Evolutionary conservation across 148 eudicot genomes (phyloP).

Genomic region (Fagopyrum esculentum): DNA sequence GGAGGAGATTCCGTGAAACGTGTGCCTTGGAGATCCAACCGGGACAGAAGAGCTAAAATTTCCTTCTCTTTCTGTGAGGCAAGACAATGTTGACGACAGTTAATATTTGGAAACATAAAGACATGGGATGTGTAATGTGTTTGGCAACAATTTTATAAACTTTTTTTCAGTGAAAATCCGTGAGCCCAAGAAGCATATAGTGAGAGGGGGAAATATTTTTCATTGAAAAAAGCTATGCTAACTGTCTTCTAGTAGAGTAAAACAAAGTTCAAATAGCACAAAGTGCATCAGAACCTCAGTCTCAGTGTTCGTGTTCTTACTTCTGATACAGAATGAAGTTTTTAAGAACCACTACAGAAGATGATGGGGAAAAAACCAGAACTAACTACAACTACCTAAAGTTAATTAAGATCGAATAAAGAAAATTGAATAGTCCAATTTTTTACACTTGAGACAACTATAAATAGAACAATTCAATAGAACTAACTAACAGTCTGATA

Average conservation of each 20-base stretch:
- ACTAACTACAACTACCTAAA: neutral
- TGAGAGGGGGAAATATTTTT: neutral
- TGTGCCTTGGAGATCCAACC: constrained; percentile 65
- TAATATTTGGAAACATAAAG: neutral
- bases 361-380: neutral
- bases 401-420: neutral
- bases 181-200: too few species aligned
- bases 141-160: neutral
- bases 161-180: too few species aligned
- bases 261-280: neutral
- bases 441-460: neutral
- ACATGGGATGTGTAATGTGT: neutral
- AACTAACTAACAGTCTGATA: neutral
- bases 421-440: neutral
- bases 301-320: too few species aligned
- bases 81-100: constrained; percentile 8
- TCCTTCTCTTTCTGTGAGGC: constrained; percentile 73
- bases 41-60: constrained; percentile 85
- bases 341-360: neutral
- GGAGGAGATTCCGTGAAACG: constrained; percentile 66
- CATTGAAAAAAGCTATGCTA: too few species aligned
- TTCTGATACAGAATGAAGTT: too few species aligned
- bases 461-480: neutral
- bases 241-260: neutral
- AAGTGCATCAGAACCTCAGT: neutral